Conservation (phyloP, 352 stramenopile species). For the Globisporangium lucens region DNA sequence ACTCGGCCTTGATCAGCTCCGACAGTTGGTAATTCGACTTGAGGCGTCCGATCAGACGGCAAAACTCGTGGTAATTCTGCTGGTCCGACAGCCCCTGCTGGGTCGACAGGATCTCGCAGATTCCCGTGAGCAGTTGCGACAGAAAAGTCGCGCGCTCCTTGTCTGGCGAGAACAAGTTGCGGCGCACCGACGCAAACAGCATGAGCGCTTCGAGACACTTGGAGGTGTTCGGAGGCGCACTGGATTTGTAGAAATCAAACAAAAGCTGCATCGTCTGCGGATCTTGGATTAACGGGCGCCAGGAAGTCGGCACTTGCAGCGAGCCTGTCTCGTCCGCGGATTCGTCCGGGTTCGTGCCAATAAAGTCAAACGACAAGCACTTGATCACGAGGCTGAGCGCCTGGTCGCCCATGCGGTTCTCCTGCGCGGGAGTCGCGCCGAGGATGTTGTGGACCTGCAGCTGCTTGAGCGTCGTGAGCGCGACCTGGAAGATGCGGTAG, state of each 20-base stretch:
- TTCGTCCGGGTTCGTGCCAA: slow-evolving; percentile 98
- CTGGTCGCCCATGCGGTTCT: slow-evolving; percentile 92
- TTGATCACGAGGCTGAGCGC: slow-evolving; percentile 91
- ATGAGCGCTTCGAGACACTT: slow-evolving; percentile 97
- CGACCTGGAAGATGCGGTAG: slow-evolving; percentile 95
- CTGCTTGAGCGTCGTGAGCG: slow-evolving; percentile 95
- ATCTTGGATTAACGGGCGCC: slow-evolving; percentile 93
- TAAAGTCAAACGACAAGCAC: slow-evolving; percentile 99
- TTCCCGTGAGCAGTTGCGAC: slow-evolving; percentile 90
- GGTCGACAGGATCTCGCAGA: slow-evolving; percentile 92
- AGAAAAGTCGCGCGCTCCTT: slow-evolving; percentile 95
- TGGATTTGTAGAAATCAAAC: slow-evolving; percentile 97
- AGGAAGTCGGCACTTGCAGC: slow-evolving; percentile 96
- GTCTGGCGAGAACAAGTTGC: slow-evolving; percentile 96
- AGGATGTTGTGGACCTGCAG: slow-evolving; percentile 90
- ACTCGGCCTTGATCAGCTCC: slow-evolving; percentile 96
- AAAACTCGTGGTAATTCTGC: slow-evolving; percentile 99
- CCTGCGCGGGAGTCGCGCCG: slow-evolving; percentile 78
- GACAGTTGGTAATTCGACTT: slow-evolving; percentile 99
- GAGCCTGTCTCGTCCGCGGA: slow-evolving; percentile 96
- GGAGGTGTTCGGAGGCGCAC: slow-evolving; percentile 88
- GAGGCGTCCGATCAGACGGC: slow-evolving; percentile 93
- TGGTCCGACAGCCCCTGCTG: slow-evolving; percentile 97
- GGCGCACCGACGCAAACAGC: slow-evolving; percentile 92
- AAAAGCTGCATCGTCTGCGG: slow-evolving; percentile 93